Evolutionary conservation across 2,329 filamentous ascomycete genomes (phyloP).

Genomic region (Pseudogymnoascus pannorum): DNA sequence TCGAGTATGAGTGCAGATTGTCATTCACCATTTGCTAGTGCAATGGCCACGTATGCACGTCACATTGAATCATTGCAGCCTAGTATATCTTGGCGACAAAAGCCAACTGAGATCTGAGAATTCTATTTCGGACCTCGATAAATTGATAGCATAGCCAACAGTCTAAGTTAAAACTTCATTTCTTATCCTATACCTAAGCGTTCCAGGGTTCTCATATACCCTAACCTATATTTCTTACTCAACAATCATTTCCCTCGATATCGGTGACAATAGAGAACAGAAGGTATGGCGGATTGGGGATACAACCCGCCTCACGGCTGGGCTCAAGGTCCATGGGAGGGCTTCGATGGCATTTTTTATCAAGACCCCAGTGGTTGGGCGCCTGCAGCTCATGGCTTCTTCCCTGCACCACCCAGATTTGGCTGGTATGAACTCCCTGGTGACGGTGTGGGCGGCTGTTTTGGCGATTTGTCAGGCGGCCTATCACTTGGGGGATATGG

Average conservation of each 20-base stretch:
- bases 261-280: background rate
- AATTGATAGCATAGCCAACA: background rate
- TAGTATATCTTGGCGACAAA: constrained; percentile 1
- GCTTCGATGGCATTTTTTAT: background rate
- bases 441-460: background rate
- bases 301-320: constrained; percentile 24
- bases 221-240: background rate
- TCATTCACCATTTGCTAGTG: constrained; percentile 5
- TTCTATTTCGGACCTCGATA: background rate
- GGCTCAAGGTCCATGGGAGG: constrained; percentile 18
- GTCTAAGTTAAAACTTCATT: background rate
- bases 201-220: background rate
- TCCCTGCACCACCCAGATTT: background rate
- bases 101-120: background rate
- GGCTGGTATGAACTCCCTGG: background rate
- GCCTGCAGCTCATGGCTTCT: background rate
- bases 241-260: background rate
- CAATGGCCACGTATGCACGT: constrained; percentile 4
- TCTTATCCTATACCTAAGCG: background rate
- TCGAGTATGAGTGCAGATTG: background rate
- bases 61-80: constrained; percentile 5
- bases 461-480: background rate
- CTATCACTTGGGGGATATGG: background rate
- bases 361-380: background rate
- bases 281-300: constrained; percentile 16